Percentiles rank a stretch among this genome's conserved stretches.
phyloP scores from a whole-genome alignment of 148 eudicot genomes.

The Spergularia marina region DNA sequence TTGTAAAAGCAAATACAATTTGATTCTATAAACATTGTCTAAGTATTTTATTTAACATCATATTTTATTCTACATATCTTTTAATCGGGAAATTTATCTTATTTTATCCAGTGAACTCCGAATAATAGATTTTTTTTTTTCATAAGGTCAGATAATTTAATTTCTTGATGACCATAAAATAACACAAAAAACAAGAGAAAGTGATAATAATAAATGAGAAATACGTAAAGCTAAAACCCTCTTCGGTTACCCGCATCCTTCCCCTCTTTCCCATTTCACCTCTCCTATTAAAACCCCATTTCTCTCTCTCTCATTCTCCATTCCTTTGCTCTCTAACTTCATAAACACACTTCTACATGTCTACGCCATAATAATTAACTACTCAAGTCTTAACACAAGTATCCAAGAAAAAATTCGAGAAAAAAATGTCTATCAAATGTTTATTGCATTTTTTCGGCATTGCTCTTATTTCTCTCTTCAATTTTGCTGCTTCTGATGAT shows the following conservation, averaged over 20 bases:
- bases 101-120: too few relatives aligned
- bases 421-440: slow-evolving; percentile 7
- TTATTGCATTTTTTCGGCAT: slow-evolving; percentile 7
- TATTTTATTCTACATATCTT: too few relatives aligned
- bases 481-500: slow-evolving; percentile 20
- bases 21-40: too few relatives aligned
- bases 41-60: too few relatives aligned
- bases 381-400: not conserved
- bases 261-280: not conserved
- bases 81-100: too few relatives aligned
- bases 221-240: not conserved
- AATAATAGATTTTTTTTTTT: too few relatives aligned
- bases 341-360: slow-evolving; percentile 7
- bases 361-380: not conserved
- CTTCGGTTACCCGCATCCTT: not conserved
- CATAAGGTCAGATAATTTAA: too few relatives aligned
- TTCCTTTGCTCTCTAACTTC: not conserved
- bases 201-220: not conserved
- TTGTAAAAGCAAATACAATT: too few relatives aligned
- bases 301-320: not conserved
- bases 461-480: slow-evolving; percentile 17
- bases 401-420: not conserved
- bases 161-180: too few relatives aligned
- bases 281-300: not conserved
- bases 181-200: too few relatives aligned